Evolutionary conservation across 2,329 filamentous ascomycete species (phyloP).

Genomic region (Penicillium sp.): DNA sequence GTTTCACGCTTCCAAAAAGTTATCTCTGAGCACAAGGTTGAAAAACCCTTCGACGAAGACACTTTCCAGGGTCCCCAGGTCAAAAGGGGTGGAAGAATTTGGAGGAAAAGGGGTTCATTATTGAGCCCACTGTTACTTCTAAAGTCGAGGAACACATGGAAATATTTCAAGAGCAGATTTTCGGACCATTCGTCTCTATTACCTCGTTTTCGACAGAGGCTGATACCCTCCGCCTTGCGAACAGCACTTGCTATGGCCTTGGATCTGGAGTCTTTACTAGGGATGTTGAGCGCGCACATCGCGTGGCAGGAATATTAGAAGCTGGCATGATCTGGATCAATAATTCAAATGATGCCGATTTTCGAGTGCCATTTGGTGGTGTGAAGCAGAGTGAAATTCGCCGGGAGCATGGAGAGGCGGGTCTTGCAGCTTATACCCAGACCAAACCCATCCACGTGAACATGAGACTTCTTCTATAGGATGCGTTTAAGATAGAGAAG

Average conservation of each 20-base stretch:
- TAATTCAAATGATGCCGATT: background rate
- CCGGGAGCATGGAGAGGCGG: background rate
- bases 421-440: background rate
- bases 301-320: constrained; percentile 69
- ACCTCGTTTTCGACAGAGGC: constrained; percentile 73
- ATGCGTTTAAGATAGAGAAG: too few species aligned
- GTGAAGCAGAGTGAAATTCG: background rate
- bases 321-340: constrained; percentile 56
- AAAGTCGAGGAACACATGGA: constrained; percentile 71
- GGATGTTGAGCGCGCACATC: constrained; percentile 76
- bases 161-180: constrained; percentile 79
- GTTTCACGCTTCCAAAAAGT: background rate
- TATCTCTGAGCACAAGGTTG: background rate
- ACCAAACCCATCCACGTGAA: background rate
- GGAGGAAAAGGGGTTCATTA: constrained; percentile 81
- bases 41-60: constrained; percentile 67
- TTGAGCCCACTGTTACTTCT: constrained; percentile 83
- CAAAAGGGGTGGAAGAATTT: constrained; percentile 68
- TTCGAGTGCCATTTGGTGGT: background rate
- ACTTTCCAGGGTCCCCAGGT: constrained; percentile 90
- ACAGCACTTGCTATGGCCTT: constrained; percentile 74
- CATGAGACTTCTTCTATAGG: too few species aligned
- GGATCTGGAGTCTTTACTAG: constrained; percentile 76
- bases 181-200: constrained; percentile 77
- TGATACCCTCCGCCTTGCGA: constrained; percentile 70